phyloP scores from a whole-genome alignment of 2,329 filamentous ascomycete genomes.

The Hymenoscyphus fraxineus region DNA sequence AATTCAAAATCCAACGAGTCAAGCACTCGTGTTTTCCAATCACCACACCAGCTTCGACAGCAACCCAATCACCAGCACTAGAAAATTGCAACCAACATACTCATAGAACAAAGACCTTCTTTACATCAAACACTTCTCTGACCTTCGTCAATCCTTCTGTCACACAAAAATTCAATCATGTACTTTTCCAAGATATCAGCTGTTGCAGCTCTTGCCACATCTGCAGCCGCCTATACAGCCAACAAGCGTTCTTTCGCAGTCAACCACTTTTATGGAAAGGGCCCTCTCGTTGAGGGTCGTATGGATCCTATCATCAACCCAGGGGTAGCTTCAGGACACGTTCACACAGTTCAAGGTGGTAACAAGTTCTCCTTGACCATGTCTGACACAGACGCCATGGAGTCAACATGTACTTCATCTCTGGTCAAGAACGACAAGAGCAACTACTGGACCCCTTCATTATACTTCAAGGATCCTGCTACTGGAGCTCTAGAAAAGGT shows the following conservation, averaged over 20 bases:
- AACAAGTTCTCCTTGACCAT: slow-evolving; percentile 47
- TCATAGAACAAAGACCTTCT: slow-evolving; percentile 8
- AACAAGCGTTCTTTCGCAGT: slow-evolving; percentile 57
- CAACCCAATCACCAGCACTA: slow-evolving; percentile 17
- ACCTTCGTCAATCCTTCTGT: not conserved
- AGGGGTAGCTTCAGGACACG: slow-evolving; percentile 58
- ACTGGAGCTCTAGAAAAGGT: slow-evolving; percentile 59
- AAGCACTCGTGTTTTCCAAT: slow-evolving; percentile 10
- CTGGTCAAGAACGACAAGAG: slow-evolving; percentile 77
- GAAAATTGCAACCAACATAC: slow-evolving; percentile 25
- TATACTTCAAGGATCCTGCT: slow-evolving; percentile 69
- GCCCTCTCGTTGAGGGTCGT: slow-evolving; percentile 58
- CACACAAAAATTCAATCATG: slow-evolving; percentile 23
- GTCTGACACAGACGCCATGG: slow-evolving; percentile 54
- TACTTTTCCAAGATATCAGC: slow-evolving; percentile 23
- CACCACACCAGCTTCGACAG: slow-evolving; percentile 27
- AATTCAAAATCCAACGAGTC: slow-evolving; percentile 13
- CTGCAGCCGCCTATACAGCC: slow-evolving; percentile 25
- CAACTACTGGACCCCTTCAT: slow-evolving; percentile 77
- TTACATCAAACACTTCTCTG: slow-evolving; percentile 2
- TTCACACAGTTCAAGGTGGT: slow-evolving; percentile 73
- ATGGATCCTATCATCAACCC: slow-evolving; percentile 74
- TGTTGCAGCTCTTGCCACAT: slow-evolving; percentile 22
- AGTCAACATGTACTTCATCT: slow-evolving; percentile 75
- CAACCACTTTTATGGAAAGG: slow-evolving; percentile 65